Percentiles rank a stretch among this genome's conserved stretches.
phyloP scores from a whole-genome alignment of 176 grass and related monocot species.

The Panicum miliaceum region DNA sequence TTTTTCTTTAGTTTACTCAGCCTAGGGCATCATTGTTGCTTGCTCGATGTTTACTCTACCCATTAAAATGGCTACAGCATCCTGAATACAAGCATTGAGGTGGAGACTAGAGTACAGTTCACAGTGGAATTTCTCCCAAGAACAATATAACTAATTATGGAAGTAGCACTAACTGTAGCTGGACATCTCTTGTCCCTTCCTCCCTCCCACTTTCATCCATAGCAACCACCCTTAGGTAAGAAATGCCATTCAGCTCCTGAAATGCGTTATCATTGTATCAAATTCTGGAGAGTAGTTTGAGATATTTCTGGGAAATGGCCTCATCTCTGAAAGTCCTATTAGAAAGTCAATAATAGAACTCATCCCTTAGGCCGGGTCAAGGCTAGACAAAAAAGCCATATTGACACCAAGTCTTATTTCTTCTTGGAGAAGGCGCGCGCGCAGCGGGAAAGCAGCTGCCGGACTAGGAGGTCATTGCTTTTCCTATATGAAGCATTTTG shows the following conservation, averaged over 20 bases:
- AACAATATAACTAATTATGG: not conserved
- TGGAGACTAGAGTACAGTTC: constrained; percentile 52
- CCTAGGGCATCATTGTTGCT: not conserved
- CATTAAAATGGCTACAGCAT: constrained; percentile 24
- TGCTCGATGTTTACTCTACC: not conserved
- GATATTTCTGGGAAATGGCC: not conserved
- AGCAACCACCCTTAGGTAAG: not conserved
- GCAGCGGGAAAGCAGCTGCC: too few species aligned
- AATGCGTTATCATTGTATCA: not conserved
- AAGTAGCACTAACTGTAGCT: not conserved
- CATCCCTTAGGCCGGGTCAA: not conserved
- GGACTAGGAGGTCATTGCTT: not conserved
- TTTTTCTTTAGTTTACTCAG: not conserved
- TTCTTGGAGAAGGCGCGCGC: too few species aligned
- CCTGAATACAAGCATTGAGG: constrained; percentile 35
- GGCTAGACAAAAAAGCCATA: too few species aligned
- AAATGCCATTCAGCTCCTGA: not conserved
- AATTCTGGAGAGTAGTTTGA: not conserved
- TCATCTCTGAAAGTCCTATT: not conserved
- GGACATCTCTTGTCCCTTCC: not conserved
- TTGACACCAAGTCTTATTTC: too few species aligned
- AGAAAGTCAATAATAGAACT: constrained; percentile 15
- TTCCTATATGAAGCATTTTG: constrained; percentile 13
- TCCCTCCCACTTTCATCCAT: not conserved
- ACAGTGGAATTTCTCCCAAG: constrained; percentile 26